phyloP scores from a whole-genome alignment of 2,329 filamentous ascomycete genomes.

The Pochonia chlamydosporia region DNA sequence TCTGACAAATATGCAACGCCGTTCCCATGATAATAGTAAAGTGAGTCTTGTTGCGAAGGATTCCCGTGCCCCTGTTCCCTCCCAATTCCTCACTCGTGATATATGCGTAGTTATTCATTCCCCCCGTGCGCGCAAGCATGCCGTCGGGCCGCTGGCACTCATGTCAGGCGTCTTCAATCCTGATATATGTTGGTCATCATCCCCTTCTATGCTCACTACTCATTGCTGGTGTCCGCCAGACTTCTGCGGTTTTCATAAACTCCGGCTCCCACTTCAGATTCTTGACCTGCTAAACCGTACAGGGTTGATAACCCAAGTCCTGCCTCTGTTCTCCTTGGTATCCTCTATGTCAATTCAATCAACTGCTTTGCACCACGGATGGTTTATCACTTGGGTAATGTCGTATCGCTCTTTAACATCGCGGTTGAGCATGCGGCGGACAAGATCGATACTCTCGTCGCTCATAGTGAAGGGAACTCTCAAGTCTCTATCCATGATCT shows the following conservation, averaged over 20 bases:
- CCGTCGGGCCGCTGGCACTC: not conserved
- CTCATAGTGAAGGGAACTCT: constrained; percentile 84
- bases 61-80: not conserved
- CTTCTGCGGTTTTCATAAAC: not conserved
- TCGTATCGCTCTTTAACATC: constrained; percentile 76
- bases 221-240: not conserved
- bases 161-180: not conserved
- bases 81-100: too few species aligned
- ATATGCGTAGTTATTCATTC: not conserved
- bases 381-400: constrained; percentile 83
- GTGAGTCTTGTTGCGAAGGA: not conserved
- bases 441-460: constrained; percentile 87
- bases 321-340: not conserved
- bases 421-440: constrained; percentile 86
- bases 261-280: not conserved
- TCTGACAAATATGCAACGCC: not conserved
- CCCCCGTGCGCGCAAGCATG: not conserved
- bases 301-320: not conserved
- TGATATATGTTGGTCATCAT: not conserved
- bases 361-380: constrained; percentile 63
- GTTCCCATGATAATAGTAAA: not conserved
- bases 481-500: constrained; percentile 96
- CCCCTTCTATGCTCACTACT: not conserved
- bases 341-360: not conserved
- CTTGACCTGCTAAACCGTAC: not conserved